Evolutionary conservation across 2,329 filamentous ascomycete genomes (phyloP).

Genomic region (Dactylellina haptotyla): DNA sequence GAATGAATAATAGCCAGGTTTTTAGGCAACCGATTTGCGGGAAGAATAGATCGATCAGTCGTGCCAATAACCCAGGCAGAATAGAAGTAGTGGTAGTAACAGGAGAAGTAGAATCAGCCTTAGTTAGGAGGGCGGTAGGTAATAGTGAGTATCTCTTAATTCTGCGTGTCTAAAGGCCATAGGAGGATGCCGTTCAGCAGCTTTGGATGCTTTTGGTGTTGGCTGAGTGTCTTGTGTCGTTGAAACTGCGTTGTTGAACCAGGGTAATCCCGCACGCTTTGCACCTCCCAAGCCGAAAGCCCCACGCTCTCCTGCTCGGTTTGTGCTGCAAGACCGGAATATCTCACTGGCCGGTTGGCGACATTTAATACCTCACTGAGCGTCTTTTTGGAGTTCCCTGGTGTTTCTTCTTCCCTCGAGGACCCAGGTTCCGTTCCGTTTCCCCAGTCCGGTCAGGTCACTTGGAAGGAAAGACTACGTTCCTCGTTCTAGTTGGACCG

Average conservation of each 20-base stretch:
- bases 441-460: not conserved
- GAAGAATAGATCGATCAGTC: not conserved
- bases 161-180: conserved; percentile 43
- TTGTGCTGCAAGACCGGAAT: conserved; percentile 48
- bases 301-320: conserved; percentile 25
- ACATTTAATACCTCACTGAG: conserved; percentile 54
- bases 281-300: conserved; percentile 17
- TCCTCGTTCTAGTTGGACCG: conserved; percentile 37
- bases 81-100: not conserved
- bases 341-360: conserved; percentile 52
- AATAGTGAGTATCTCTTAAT: not conserved
- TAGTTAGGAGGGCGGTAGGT: too few relatives aligned
- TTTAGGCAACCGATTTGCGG: conserved; percentile 14
- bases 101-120: too few relatives aligned
- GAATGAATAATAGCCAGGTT: conserved; percentile 8
- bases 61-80: not conserved
- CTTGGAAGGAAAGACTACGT: conserved; percentile 15
- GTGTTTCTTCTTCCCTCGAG: not conserved
- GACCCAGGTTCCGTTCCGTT: not conserved
- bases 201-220: conserved; percentile 20
- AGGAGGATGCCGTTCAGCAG: conserved; percentile 21
- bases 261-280: conserved; percentile 50
- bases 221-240: conserved; percentile 49
- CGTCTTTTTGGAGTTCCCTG: too few relatives aligned
- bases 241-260: conserved; percentile 48